phyloP scores from a whole-genome alignment of 2,329 filamentous ascomycete genomes.

The Colletotrichum godetiae region DNA sequence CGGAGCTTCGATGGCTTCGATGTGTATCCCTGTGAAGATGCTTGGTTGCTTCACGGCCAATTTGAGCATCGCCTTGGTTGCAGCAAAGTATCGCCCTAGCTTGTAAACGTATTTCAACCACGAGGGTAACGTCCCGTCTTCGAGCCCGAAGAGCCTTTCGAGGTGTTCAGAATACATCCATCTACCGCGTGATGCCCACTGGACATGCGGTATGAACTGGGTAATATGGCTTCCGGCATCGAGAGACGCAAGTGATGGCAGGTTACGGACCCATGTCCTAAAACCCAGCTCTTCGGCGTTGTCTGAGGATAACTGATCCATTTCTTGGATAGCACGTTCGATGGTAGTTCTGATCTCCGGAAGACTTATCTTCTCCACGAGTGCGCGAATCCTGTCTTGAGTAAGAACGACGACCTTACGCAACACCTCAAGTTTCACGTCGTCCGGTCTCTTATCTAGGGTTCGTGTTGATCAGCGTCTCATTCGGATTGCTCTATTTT shows the following conservation, averaged over 20 bases:
- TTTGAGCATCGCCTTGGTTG: constrained; percentile 43
- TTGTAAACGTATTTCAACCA: constrained; percentile 36
- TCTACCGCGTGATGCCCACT: constrained; percentile 42
- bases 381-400: neutral
- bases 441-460: neutral
- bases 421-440: neutral
- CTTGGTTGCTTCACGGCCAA: constrained; percentile 39
- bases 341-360: neutral
- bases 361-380: neutral
- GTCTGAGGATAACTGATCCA: neutral
- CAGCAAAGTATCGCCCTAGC: constrained; percentile 42
- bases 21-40: constrained; percentile 39
- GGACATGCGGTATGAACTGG: constrained; percentile 26
- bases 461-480: neutral
- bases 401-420: neutral
- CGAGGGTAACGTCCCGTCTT: constrained; percentile 29
- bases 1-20: neutral
- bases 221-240: accelerated
- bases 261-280: neutral
- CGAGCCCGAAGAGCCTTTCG: constrained; percentile 25
- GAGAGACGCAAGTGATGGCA: neutral
- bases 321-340: neutral
- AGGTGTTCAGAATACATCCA: constrained; percentile 40
- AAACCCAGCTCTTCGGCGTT: neutral
- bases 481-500: too few species aligned